These are phyloP conservation scores for Microdochium paspali DNA, from an alignment of 2,329 filamentous ascomycete genomes.

Conservation along the genomic window DNA sequence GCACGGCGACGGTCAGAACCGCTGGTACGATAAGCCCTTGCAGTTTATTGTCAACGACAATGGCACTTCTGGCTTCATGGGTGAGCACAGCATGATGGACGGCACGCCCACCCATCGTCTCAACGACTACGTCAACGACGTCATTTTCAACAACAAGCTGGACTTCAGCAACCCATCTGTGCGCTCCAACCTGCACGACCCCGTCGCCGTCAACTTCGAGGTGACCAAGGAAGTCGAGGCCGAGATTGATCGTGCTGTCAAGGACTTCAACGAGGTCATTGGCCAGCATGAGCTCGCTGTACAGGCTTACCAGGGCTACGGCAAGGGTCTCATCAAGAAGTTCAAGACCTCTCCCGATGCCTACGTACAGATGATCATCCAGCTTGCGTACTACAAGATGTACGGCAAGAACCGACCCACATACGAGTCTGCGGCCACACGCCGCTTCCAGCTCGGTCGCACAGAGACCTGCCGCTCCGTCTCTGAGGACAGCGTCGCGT, in stretches of 20 bases:
- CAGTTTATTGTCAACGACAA: slow-evolving; percentile 99
- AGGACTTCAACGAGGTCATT: slow-evolving; percentile 75
- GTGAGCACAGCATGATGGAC: slow-evolving; percentile 99
- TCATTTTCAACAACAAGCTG: slow-evolving; percentile 90
- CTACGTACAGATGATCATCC: slow-evolving; percentile 97
- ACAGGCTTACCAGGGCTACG: slow-evolving; percentile 94
- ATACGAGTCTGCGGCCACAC: slow-evolving; percentile 91
- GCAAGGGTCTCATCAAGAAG: slow-evolving; percentile 98
- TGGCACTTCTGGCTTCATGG: slow-evolving; percentile 93
- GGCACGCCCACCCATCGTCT: slow-evolving; percentile 94
- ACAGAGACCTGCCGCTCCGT: slow-evolving; percentile 94
- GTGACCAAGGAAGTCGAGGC: slow-evolving; percentile 63
- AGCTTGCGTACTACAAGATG: slow-evolving; percentile 98
- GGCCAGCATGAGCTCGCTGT: slow-evolving; percentile 83
- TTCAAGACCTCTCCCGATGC: slow-evolving; percentile 98
- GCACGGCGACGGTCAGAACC: slow-evolving; percentile 93
- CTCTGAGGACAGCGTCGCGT: slow-evolving; percentile 82
- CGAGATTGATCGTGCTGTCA: slow-evolving; percentile 69
- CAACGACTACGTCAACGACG: slow-evolving; percentile 87
- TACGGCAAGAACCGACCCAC: slow-evolving; percentile 96
- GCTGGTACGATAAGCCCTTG: slow-evolving; percentile 96
- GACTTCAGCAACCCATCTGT: slow-evolving; percentile 73
- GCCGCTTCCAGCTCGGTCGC: slow-evolving; percentile 90
- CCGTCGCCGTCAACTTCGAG: slow-evolving; percentile 67
- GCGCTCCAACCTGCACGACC: slow-evolving; percentile 78